phyloP scores from a whole-genome alignment of 176 grass and related monocot species.

The Puya raimondii region DNA sequence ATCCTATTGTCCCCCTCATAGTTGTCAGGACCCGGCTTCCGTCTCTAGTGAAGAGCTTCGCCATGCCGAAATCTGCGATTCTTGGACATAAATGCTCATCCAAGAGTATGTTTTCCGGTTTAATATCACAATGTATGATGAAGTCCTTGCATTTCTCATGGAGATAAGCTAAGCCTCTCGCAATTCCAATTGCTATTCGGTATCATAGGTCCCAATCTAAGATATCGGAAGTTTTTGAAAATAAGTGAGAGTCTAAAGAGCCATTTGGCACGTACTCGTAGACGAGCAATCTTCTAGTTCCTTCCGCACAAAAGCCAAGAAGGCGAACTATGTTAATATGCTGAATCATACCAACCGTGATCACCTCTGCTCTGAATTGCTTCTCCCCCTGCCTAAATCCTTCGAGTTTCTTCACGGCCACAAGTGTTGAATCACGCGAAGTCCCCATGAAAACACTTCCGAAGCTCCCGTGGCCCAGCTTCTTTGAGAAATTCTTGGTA shows the following conservation, averaged over 20 bases:
- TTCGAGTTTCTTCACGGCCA: slow-evolving; percentile 40
- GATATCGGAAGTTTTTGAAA: background rate
- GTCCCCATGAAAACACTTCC: slow-evolving; percentile 29
- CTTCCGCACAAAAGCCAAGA: slow-evolving; percentile 19
- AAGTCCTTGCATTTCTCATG: slow-evolving; percentile 24
- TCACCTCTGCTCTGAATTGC: slow-evolving; percentile 34
- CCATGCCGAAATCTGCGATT: slow-evolving; percentile 40
- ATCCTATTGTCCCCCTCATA: slow-evolving; percentile 27
- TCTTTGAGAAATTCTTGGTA: slow-evolving; percentile 37
- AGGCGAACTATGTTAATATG: slow-evolving; percentile 27
- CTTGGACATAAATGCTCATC: slow-evolving; percentile 11
- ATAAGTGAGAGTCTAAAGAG: slow-evolving; percentile 27
- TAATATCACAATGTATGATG: slow-evolving; percentile 42
- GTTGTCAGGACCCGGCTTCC: slow-evolving; percentile 37
- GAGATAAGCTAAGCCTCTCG: slow-evolving; percentile 27
- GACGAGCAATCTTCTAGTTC: slow-evolving; percentile 22
- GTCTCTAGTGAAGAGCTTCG: slow-evolving; percentile 29
- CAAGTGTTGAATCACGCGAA: slow-evolving; percentile 8
- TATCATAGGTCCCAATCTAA: slow-evolving; percentile 25
- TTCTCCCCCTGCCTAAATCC: slow-evolving; percentile 28
- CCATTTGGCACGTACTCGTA: slow-evolving; percentile 29
- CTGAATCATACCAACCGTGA: slow-evolving; percentile 24
- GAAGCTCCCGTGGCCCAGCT: slow-evolving; percentile 26
- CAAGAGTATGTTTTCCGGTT: slow-evolving; percentile 39
- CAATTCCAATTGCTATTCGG: slow-evolving; percentile 20